Conservation (phyloP, 2,329 filamentous ascomycete species). For the Aspergillus novofumigatus region DNA sequence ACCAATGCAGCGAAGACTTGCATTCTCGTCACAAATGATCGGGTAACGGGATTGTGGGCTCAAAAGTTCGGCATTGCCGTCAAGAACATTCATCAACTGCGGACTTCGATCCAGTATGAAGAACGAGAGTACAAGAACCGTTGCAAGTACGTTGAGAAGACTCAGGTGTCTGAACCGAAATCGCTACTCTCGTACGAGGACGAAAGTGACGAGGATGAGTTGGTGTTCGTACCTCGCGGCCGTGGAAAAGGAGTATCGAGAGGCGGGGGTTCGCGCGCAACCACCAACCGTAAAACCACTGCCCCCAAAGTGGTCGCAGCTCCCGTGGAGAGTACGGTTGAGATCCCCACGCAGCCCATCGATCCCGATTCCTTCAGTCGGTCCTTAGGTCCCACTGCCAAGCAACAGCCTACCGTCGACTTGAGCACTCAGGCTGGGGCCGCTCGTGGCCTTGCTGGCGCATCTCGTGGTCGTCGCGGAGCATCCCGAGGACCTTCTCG, state of each 20-base stretch:
- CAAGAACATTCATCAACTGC: conserved; percentile 47
- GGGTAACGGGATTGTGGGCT: conserved; percentile 41
- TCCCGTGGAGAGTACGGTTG: conserved; percentile 30
- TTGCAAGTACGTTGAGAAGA: conserved; percentile 45
- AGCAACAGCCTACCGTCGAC: conserved; percentile 25
- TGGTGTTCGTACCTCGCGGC: conserved; percentile 44
- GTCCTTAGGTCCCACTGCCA: conserved; percentile 28
- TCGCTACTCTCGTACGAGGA: conserved; percentile 45
- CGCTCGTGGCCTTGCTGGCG: conserved; percentile 31
- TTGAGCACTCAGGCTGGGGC: conserved; percentile 30
- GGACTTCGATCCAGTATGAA: conserved; percentile 45
- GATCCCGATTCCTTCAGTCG: conserved; percentile 48
- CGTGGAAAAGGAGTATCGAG: conserved; percentile 33
- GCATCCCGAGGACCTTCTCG: conserved; percentile 31
- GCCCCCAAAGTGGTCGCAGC: conserved; percentile 19
- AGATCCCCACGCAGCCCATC: conserved; percentile 45
- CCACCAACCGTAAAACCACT: conserved; percentile 28
- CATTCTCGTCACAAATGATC: conserved; percentile 44
- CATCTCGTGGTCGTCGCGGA: conserved; percentile 34
- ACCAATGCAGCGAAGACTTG: conserved; percentile 33
- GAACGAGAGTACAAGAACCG: conserved; percentile 43
- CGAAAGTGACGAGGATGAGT: conserved; percentile 47
- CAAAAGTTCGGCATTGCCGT: conserved; percentile 46
- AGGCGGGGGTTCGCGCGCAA: conserved; percentile 23
- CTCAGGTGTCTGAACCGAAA: conserved; percentile 37